phyloP scores from a whole-genome alignment of 1,284 basidiomycete species.

The Porogramme epimiltina region DNA sequence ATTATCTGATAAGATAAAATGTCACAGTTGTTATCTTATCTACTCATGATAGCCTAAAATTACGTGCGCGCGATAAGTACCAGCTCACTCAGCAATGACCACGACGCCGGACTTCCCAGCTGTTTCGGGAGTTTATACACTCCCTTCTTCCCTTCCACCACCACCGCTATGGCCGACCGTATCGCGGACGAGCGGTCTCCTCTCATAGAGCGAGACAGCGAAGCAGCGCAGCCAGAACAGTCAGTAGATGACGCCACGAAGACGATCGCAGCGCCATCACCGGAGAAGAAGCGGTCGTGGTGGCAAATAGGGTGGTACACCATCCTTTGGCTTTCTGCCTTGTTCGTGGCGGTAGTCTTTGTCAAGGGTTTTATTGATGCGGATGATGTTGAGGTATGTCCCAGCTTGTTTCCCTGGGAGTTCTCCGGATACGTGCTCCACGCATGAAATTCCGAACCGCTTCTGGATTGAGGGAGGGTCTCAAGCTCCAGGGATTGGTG shows the following conservation, averaged over 20 bases:
- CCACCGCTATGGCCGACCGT: conserved; percentile 12
- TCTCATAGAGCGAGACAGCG: conserved; percentile 11
- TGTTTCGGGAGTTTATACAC: background rate
- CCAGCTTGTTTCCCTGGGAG: no score
- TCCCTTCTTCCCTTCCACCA: background rate
- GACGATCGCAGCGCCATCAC: conserved; percentile 13
- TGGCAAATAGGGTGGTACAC: conserved; percentile 35
- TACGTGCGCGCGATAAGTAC: background rate
- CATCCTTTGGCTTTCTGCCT: conserved; percentile 35
- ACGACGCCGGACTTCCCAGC: background rate
- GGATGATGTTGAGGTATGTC: conserved; percentile 63
- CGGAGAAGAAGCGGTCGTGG: conserved; percentile 30
- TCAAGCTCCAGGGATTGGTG: no score
- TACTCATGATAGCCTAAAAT: background rate
- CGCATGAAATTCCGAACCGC: no score
- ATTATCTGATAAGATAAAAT: no score
- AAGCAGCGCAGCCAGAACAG: background rate
- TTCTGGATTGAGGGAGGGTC: no score
- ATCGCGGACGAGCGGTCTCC: conserved; percentile 18
- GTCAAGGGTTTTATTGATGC: conserved; percentile 72
- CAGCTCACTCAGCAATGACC: conserved; percentile 11
- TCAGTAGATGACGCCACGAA: background rate
- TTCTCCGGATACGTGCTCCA: no score
- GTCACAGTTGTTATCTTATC: no score
- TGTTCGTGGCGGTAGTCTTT: conserved; percentile 49